Conservation (phyloP, 148 eudicot genomes). For the Camellia sinensis region DNA sequence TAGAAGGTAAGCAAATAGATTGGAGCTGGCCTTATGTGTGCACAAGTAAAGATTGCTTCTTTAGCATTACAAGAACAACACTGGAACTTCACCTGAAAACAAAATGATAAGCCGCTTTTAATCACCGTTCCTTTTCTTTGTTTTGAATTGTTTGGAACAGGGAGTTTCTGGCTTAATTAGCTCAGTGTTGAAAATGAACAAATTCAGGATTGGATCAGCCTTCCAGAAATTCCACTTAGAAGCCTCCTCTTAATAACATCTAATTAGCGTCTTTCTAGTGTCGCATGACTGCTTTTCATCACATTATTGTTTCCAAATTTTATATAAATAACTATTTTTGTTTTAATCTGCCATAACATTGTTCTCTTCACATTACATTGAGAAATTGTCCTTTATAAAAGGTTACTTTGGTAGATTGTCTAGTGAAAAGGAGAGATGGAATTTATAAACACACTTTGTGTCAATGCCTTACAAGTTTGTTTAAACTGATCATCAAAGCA, state of each 20-base stretch:
- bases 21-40: neutral
- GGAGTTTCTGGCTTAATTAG: neutral
- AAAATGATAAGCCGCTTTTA: neutral
- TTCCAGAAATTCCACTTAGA: too few species aligned
- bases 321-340: too few species aligned
- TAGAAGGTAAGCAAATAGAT: neutral
- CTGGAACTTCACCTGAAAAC: neutral
- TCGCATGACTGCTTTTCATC: neutral
- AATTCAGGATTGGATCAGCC: neutral
- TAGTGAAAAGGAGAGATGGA: neutral
- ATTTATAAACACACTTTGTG: neutral
- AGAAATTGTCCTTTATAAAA: neutral
- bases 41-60: neutral
- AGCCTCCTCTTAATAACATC: neutral
- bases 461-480: neutral
- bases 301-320: too few species aligned
- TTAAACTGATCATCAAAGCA: neutral
- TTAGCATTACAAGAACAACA: neutral
- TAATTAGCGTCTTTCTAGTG: neutral
- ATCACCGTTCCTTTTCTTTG: neutral
- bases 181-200: neutral
- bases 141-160: too few species aligned
- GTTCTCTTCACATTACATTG: neutral
- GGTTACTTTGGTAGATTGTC: neutral
- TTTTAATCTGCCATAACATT: neutral